Conservation (phyloP, 2,329 filamentous ascomycete genomes). For the Magnaporthiopsis poae region DNA sequence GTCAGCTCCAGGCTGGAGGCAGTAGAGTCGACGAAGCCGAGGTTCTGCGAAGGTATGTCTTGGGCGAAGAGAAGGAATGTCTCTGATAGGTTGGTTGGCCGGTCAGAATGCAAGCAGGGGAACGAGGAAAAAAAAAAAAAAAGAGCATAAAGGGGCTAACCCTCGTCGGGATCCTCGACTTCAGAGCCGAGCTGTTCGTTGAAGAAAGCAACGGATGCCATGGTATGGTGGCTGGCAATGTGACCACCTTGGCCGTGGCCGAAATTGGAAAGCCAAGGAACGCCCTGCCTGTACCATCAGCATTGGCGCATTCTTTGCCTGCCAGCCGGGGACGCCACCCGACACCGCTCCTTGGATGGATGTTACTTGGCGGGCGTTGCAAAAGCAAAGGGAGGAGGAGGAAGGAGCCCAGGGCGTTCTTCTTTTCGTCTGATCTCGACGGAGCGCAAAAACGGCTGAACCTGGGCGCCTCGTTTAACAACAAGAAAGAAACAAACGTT, state of each 20-base stretch:
- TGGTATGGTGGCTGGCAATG: background rate
- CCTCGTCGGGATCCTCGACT: slow-evolving; percentile 40
- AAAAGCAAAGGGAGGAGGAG: background rate
- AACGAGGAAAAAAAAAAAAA: slow-evolving; percentile 1
- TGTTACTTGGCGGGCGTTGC: background rate
- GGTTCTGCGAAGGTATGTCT: slow-evolving; percentile 60
- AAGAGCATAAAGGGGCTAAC: slow-evolving; percentile 17
- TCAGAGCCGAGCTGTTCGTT: slow-evolving; percentile 28
- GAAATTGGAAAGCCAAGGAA: background rate
- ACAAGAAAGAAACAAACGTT: background rate
- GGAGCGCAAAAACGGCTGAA: background rate
- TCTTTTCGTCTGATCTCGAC: background rate
- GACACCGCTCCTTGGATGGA: background rate
- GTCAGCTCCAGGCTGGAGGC: slow-evolving; percentile 52
- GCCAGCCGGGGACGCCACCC: background rate
- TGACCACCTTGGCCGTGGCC: background rate
- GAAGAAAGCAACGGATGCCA: slow-evolving; percentile 2
- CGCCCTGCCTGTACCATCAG: background rate
- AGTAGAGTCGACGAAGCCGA: slow-evolving; percentile 75
- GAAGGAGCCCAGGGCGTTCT: background rate
- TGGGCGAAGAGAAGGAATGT: slow-evolving; percentile 79
- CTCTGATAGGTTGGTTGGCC: slow-evolving; percentile 42
- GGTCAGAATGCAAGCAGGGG: slow-evolving; percentile 1
- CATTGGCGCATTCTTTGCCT: background rate
- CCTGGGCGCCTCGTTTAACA: background rate